Base-by-base conservation (phyloP, 225 moss, liverwort and hornwort species). In the Straminergon stramineum region DNA sequence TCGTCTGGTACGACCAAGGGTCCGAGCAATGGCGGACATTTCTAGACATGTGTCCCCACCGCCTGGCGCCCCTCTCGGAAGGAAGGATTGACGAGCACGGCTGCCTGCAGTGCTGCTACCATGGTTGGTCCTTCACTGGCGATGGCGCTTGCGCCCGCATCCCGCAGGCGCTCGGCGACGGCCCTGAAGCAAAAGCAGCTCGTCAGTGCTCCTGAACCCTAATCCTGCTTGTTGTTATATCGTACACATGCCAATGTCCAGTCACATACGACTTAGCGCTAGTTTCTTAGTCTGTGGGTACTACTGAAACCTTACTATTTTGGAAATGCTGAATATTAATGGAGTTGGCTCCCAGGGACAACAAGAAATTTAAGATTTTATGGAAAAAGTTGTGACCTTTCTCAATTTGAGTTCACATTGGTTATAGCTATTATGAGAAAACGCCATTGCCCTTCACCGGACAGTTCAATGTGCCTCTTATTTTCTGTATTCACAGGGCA, bases 81-180 rank as follows among this genome's bases (percentile, higher is more conserved):
- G 95, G 97, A n/a, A 89, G 96, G 81, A 94, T 97, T 39, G 95
- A 95, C 75, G 92, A 95, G 92, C 90, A 90, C 69, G 97, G 97
- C 28, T 96, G 96, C 89, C 89, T 97, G 48, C 96, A 97, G 83
- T 97, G 97, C 91, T 94, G 94, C 92, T 97, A 97, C 65, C 96
- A 97, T 82, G 96, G 93, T 78, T 97, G 97, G 97, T 93, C 97
- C 34, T 96, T 95, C 73, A 85, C 83, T 35, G 96, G 94, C 81
- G 95, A 94, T 71, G 97, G 97, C 77, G 39, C 93, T 7, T 97
- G 97, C 87, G 92, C 94, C 21, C 94, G 93, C 53, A 96, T 97
- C 41, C 96, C 97, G 26, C 97, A 96, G 92, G 95, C 96, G 57
- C 91, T 90, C 63, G 88, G 93, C 81, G 95, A 96, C 65, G 97